These are phyloP conservation scores for Ambrosia trifida DNA, from an alignment of 129 eudicot genomes.

Conservation along the genomic window DNA sequence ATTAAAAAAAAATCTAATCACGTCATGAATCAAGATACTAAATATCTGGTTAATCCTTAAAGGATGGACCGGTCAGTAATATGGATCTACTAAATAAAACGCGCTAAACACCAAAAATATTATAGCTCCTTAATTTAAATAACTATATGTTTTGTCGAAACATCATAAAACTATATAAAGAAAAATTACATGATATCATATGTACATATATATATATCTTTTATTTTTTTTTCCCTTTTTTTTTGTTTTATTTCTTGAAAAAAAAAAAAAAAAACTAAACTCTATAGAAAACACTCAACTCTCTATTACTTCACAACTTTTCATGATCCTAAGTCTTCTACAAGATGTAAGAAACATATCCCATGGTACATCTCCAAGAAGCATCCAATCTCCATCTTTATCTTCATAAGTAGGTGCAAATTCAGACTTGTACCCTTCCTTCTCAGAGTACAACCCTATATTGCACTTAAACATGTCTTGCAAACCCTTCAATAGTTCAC, in stretches of 20 bases:
- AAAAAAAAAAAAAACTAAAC: slow-evolving; percentile 47
- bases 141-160: background rate
- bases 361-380: slow-evolving; percentile 93
- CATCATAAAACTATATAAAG: background rate
- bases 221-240: background rate
- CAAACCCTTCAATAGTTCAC: slow-evolving; percentile 58
- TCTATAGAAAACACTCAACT: slow-evolving; percentile 18
- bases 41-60: too few species aligned
- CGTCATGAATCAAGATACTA: too few species aligned
- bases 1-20: too few species aligned
- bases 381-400: slow-evolving; percentile 96
- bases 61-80: too few species aligned
- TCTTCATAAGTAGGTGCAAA: slow-evolving; percentile 79
- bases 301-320: slow-evolving; percentile 59
- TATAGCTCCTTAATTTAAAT: background rate
- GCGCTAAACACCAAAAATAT: too few species aligned
- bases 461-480: slow-evolving; percentile 73
- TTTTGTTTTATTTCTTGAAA: slow-evolving; percentile 26
- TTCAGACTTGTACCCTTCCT: slow-evolving; percentile 72
- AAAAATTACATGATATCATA: slow-evolving; percentile 30
- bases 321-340: slow-evolving; percentile 80
- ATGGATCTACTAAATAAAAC: too few species aligned
- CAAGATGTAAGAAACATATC: slow-evolving; percentile 79
- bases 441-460: slow-evolving; percentile 63
- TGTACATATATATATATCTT: background rate